Evolutionary conservation across 208 protist species (phyloP).

Genomic region (Crithidia mellificae): DNA sequence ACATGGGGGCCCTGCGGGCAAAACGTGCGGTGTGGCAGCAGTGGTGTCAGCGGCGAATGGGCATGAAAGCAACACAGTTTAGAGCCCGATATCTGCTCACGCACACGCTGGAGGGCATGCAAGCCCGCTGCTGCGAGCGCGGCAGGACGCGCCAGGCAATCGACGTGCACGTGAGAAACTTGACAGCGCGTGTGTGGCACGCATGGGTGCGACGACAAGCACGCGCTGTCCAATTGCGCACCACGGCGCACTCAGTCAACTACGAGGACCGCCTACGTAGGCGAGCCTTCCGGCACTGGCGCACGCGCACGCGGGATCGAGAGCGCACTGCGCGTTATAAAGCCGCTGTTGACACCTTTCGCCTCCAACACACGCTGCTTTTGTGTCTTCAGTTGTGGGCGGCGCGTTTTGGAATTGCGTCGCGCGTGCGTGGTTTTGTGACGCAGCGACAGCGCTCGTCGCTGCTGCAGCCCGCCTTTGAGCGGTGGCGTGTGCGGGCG

Average conservation of each 20-base stretch:
- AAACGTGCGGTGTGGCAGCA: constrained; percentile 16
- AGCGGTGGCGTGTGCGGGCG: constrained; percentile 17
- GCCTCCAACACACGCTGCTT: not conserved
- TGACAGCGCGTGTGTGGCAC: constrained; percentile 5
- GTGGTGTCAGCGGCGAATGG: constrained; percentile 16
- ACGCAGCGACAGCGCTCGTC: not conserved
- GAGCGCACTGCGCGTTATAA: not conserved
- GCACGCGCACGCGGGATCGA: not conserved
- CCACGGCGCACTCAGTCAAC: not conserved
- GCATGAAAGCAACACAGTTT: constrained; percentile 7
- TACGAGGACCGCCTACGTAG: not conserved
- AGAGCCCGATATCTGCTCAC: not conserved
- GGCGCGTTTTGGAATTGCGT: constrained; percentile 9
- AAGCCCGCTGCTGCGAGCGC: not conserved
- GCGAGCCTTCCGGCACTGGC: not conserved
- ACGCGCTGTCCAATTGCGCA: not conserved
- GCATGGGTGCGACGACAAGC: not conserved
- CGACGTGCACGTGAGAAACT: not conserved
- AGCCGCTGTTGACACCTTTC: not conserved
- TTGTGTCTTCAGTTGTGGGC: constrained; percentile 14
- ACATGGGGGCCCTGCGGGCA: constrained; percentile 3
- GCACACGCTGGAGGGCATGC: constrained; percentile 9
- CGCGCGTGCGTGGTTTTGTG: constrained; percentile 1
- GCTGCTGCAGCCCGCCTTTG: constrained; percentile 13
- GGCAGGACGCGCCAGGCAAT: not conserved